These are phyloP conservation scores for Agarophyton chilense DNA, from an alignment of 23 red algal genomes.

Conservation along the genomic window DNA sequence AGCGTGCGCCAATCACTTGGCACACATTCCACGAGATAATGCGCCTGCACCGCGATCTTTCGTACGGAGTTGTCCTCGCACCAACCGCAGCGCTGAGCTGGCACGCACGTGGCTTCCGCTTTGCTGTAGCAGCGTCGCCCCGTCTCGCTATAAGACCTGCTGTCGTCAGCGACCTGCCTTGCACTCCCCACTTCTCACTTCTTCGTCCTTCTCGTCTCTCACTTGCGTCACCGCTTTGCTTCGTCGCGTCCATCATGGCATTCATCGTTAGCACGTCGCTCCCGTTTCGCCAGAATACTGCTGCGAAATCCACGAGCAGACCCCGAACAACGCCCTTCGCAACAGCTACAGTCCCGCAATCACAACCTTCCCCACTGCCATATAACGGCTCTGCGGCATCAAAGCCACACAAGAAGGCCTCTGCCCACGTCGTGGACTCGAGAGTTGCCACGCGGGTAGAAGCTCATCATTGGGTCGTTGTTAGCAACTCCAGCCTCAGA, in stretches of 20 bases:
- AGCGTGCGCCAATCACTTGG: background rate
- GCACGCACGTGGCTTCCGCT: no score
- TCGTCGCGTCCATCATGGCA: conserved; percentile 27
- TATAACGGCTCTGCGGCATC: background rate
- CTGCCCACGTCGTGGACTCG: conserved; percentile 61
- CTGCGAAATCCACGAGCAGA: background rate
- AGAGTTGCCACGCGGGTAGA: conserved; percentile 35
- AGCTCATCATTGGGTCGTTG: conserved; percentile 61
- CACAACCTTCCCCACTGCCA: background rate
- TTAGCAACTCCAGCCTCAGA: background rate
- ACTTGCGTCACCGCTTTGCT: background rate
- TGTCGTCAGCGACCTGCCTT: background rate
- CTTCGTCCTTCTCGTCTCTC: background rate
- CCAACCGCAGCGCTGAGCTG: background rate
- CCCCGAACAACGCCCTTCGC: background rate
- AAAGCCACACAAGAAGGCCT: conserved; percentile 21
- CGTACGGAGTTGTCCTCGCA: background rate
- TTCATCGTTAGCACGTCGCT: conserved; percentile 45
- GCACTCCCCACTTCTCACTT: background rate
- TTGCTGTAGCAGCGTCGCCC: background rate
- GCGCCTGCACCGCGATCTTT: background rate
- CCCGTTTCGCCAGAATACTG: background rate
- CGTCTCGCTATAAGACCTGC: background rate
- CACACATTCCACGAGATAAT: background rate
- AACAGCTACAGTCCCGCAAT: conserved; percentile 13